Evolutionary conservation across 352 stramenopile species (phyloP).

Genomic region (Phytophthora kernoviae): DNA sequence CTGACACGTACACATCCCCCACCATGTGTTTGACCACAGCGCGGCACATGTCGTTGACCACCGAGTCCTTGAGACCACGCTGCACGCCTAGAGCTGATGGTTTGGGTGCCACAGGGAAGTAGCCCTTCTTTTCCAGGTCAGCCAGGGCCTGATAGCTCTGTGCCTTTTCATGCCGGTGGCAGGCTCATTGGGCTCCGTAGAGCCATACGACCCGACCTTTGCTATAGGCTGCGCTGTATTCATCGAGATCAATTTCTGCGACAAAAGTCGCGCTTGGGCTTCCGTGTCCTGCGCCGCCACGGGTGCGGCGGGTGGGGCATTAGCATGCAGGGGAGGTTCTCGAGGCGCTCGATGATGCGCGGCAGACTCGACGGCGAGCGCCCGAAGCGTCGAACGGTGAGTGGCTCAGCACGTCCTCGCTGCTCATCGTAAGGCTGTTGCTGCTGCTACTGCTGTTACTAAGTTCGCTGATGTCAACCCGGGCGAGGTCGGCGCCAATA

Average conservation of each 20-base stretch:
- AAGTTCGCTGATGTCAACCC: constrained; percentile 19
- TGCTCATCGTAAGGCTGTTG: constrained; percentile 47
- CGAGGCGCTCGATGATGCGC: constrained; percentile 70
- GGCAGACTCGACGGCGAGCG: constrained; percentile 63
- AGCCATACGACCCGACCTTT: constrained; percentile 70
- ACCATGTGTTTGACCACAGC: constrained; percentile 91
- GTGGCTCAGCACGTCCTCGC: constrained; percentile 62
- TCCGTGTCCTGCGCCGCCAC: constrained; percentile 44
- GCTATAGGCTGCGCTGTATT: constrained; percentile 20
- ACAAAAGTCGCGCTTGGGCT: constrained; percentile 57
- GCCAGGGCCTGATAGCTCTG: constrained; percentile 78
- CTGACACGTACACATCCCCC: constrained; percentile 83
- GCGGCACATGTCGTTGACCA: constrained; percentile 89
- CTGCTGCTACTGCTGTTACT: constrained; percentile 14
- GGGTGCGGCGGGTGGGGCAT: constrained; percentile 30
- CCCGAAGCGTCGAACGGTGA: constrained; percentile 62
- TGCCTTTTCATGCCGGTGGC: constrained; percentile 66
- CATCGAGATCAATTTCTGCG: constrained; percentile 57
- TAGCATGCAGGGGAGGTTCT: constrained; percentile 64
- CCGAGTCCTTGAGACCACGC: constrained; percentile 82
- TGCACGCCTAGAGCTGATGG: constrained; percentile 81
- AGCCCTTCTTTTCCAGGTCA: constrained; percentile 86
- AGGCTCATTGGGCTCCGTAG: constrained; percentile 24
- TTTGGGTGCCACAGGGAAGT: constrained; percentile 79
- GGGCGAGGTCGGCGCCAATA: constrained; percentile 40